Evolutionary conservation across 176 grass and related monocot genomes (phyloP), one percentile per base, ranked within the genome.

Genomic region (Aegilops bicornis): DNA sequence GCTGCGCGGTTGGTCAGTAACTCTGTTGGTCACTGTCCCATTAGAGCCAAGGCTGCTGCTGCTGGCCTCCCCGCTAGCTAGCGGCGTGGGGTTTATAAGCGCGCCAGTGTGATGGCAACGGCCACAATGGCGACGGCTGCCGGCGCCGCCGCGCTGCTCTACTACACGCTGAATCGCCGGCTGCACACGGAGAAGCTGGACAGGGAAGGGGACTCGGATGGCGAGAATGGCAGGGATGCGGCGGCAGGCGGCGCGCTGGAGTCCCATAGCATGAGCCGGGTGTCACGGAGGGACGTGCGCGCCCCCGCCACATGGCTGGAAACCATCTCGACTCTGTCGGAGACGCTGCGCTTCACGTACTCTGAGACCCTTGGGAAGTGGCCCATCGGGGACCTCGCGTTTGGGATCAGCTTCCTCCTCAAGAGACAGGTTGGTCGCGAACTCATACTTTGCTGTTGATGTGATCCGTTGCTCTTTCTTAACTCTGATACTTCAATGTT

Each of bases 281-380:
- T 92, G 63, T 94, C 93, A 2, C 90, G 82, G 80, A 90, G 92
- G 75, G 93, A 89, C 16, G 90, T 95, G 12, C 97, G 90, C 14
- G 97, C 97, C 43, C 97, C 97, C 3, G 90, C 90, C 58, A 98
- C 97, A 0, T 98, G 97, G 97, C 79, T 98, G 10, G 97, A 98
- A 80, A 98, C 97, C 0, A 96, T 98, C 88, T 98, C 97, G 0
- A 98, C 97, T 3, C 87, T 98, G 73, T 98, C 94, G 0, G 97
- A 98, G 90, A 98, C 92, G 9, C 74, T 98, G 59, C 80, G 97
- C 6, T 98, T 98, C 82, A 98, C 97, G 5, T 98, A 98, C 79
- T 96, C 97, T 0, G 97, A 98, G 84, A 98, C 97, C 29, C 86
- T 98, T 73, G 97, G 97, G 19, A 98, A 98, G 86, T 98, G 97